Evolutionary conservation across 2,329 filamentous ascomycete genomes (phyloP), one percentile per base, ranked within the genome.

Genomic region (Parastagonospora nodorum): DNA sequence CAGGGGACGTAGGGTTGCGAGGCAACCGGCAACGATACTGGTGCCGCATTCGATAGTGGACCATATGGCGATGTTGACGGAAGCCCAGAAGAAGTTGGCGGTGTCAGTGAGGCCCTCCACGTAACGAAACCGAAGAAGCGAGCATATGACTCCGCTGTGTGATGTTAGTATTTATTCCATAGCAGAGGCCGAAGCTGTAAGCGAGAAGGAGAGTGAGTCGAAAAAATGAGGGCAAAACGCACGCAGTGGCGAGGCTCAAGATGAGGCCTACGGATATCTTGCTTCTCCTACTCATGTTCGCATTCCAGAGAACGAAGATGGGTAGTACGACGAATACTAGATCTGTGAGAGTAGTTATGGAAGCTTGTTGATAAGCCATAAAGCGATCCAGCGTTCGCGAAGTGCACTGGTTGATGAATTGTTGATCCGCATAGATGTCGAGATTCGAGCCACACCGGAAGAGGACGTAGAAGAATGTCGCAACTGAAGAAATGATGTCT

Each of bases 191-290:
- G 10, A 33, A 15, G 2, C 9, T 6, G 5, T n/a, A 37, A 19
- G 24, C 9, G 10, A 5, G 1, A 38, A 9, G n/a, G n/a, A n/a
- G n/a, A n/a, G 24, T 14, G 12, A 39, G 24, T 38, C 5, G 14
- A 38, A 11, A 19, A 10, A 16, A 5, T 8, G 14, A 7, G 8
- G 2, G 16, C 2, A 19, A 9, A 7, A 56, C 64, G 48, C 53
- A 72, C 69, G 67, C 47, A 24, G 70, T 60, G 32, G 64, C 71
- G 66, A 87, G 75, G 7, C 76, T 76, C 48, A 87, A 70, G 33
- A 87, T 77, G 14, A 78, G 72, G 10, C 80, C 78, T 19, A 86
- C 71, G 0, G 81, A 80, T 8, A 79, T 35, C 60, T 86, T 87
- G 2, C 77, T 78, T 42, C 74, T 75, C 10, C 59, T 59, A 39